phyloP scores from a whole-genome alignment of 495 filamentous ascomycete species.

The Penicillium maclennaniae region DNA sequence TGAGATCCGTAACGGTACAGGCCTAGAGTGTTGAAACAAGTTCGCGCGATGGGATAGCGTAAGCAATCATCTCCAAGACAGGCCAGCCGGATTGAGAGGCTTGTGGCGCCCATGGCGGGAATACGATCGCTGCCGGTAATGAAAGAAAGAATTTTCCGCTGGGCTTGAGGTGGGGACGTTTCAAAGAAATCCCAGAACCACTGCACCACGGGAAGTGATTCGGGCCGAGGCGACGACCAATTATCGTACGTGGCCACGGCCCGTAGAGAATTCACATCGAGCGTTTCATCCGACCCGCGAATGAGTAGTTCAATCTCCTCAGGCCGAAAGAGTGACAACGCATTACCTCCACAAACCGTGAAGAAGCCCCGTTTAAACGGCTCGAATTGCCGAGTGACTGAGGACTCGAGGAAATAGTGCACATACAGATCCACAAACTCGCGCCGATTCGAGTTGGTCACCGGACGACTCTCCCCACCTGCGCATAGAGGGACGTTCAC shows the following conservation, averaged over 20 bases:
- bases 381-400: constrained; percentile 81
- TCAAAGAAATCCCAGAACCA: constrained; percentile 93
- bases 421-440: constrained; percentile 91
- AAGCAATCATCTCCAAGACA: constrained; percentile 71
- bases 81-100: constrained; percentile 67
- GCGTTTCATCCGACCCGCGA: constrained; percentile 78
- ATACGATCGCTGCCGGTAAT: constrained; percentile 94
- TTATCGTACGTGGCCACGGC: constrained; percentile 81
- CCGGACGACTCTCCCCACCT: constrained; percentile 68
- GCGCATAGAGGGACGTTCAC: constrained; percentile 65
- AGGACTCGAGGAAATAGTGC: constrained; percentile 72
- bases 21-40: constrained; percentile 84
- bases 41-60: constrained; percentile 81
- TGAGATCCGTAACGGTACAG: constrained; percentile 67
- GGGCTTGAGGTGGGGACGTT: constrained; percentile 57
- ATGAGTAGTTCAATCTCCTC: constrained; percentile 92
- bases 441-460: constrained; percentile 78
- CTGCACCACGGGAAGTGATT: constrained; percentile 60
- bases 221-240: constrained; percentile 53
- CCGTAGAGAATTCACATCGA: constrained; percentile 73
- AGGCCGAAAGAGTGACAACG: constrained; percentile 82
- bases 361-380: constrained; percentile 95
- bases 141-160: constrained; percentile 78
- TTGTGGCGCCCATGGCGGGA: constrained; percentile 85
- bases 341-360: constrained; percentile 88